A percentile compares a stretch with the other conserved stretches of the same genome.
Evolutionary conservation across 345 rosid species (phyloP).

Genomic region (Eucalyptus microcorys): DNA sequence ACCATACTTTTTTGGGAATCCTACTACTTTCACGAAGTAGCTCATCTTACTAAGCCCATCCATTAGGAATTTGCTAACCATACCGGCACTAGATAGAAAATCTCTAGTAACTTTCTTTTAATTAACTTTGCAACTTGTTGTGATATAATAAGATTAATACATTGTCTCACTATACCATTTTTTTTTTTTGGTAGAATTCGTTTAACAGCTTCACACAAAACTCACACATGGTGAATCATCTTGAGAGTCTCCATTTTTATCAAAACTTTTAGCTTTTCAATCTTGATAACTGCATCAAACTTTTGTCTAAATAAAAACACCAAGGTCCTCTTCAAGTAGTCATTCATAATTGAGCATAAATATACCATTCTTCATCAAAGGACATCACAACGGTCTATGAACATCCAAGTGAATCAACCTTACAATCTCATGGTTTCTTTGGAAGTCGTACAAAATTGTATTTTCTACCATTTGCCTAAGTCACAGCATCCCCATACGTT

Average conservation of each 20-base stretch:
- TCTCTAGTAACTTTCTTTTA: not conserved
- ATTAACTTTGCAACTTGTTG: not conserved
- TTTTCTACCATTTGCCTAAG: too few relatives aligned
- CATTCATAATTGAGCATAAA: too few relatives aligned
- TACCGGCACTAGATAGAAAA: not conserved
- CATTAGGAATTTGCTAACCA: not conserved
- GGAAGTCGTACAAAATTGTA: too few relatives aligned
- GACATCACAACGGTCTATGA: too few relatives aligned
- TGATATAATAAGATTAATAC: not conserved
- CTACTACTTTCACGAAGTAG: not conserved
- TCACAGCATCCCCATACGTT: too few relatives aligned
- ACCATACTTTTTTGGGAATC: not conserved
- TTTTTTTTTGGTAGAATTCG: not conserved
- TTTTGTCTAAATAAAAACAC: not conserved
- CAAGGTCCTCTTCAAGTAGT: not conserved
- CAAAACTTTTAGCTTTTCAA: not conserved
- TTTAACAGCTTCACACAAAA: not conserved
- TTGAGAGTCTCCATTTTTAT: not conserved
- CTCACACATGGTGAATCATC: not conserved
- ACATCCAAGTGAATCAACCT: too few relatives aligned
- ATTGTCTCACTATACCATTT: not conserved
- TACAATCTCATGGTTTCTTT: too few relatives aligned
- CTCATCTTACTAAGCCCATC: not conserved
- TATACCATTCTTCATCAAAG: too few relatives aligned
- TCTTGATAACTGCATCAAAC: not conserved